Base-by-base conservation (phyloP, 1,139 yeast genomes). In the Diutina sp. region DNA sequence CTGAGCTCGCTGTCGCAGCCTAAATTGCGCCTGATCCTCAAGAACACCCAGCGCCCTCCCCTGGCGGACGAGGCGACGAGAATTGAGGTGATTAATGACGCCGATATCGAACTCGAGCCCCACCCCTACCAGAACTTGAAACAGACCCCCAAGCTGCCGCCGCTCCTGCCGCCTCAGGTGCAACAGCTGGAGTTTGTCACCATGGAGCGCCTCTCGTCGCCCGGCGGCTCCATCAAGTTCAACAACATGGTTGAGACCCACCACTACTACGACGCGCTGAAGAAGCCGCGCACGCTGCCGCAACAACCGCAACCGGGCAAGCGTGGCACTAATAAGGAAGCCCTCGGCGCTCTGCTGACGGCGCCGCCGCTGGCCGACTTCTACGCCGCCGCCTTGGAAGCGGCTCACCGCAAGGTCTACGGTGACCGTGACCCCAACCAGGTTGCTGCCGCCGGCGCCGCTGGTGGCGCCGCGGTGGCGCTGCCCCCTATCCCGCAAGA, bases 361-460 rank as follows among this genome's bases (percentile, higher is more conserved):
- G 44, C 44, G 41, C 18, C 32, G 53, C 53, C 53, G 32, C 53
- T 32, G 53, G 29, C 44, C 11, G 53, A 50, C 53, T 50, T 50
- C 28, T 50, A 50, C 53, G 41, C 30, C 16, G 53, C 53, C 29
- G 53, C 53, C 4, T 32, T 50, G 44, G 53, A 50, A 32, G 53
- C 53, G 9, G 53, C 53, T 12, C 53, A 50, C 32, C 41, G 45
- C 8, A 50, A 50, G 44, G 53, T 50, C 11, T 50, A 50, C 16
- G 53, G 53, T 11, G 53, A 50, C 21, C 53, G 53, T 7, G 53
- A 50, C n/a, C 29, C 29, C 16, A 12, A 11, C 12, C 25, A n/a
- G 18, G 46, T 14, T 7, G 45, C 25, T 11, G 25, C 46, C 9
- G 6, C 41, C 41, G 6, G 6, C 41, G 41, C 12, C 41, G 41